Base-by-base conservation (phyloP, 108 stramenopile genomes). In the Chaetoceros muelleri region DNA sequence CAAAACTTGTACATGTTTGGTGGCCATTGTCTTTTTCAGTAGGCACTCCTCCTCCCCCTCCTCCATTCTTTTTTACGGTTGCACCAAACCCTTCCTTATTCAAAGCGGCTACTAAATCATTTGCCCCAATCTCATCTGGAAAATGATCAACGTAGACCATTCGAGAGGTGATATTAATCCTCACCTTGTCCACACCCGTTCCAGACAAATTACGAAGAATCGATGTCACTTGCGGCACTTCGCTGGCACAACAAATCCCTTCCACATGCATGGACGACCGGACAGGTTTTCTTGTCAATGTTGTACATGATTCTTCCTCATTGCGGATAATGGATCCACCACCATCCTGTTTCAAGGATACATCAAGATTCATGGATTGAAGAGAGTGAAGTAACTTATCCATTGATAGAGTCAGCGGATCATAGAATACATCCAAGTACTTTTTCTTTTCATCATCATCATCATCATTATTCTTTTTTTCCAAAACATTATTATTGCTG, bases 191-290 rank as follows among this genome's bases (percentile, higher is more conserved):
- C 10, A 94, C 92, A 48, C 92, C 85, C 13, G 49, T 23, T 7
- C 13, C 3, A 3, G 28, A n/a, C 21, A 94, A 52, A 25, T 75
- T 71, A 71, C 69, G 76, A 18, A 89, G 58, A 46, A 86, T 80
- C 21, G 60, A 67, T 30, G 69, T 66, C 8, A 89, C 58, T n/a
- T 68, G 62, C 1, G 87, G 85, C 20, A 82, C 48, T 73, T 94
- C 92, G 3, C 75, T 68, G 16, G 85, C 75, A 69, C 92, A 94
- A 62, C 92, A 94, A 22, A 90, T 84, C 23, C 83, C 84, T 31
- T 72, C 61, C 0, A 85, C 82, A 58, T 64, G 60, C 22, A 75
- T 70, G 0, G 55, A 24, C 17, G 73, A 75, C 28, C 68, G 67
- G 0, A 72, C 69, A 48, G 56, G 54, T 55, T 29, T 30, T 55